Evolutionary conservation across 2,329 filamentous ascomycete species (phyloP).

Genomic region (Pyrenophora seminiperda): DNA sequence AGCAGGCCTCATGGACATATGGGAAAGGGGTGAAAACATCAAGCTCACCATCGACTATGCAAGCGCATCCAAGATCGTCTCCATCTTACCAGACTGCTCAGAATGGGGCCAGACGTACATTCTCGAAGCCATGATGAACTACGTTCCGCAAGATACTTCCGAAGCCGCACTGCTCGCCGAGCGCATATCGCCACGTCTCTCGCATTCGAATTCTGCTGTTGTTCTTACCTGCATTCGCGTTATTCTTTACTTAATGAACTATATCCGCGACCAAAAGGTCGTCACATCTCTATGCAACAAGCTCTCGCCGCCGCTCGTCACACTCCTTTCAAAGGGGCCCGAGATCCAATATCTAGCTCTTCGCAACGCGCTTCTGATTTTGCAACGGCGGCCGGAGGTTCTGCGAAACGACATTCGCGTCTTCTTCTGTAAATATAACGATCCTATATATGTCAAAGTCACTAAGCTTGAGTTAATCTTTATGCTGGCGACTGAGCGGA

Average conservation of each 20-base stretch:
- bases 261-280: conserved; percentile 89
- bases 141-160: conserved; percentile 86
- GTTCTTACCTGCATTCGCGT: conserved; percentile 96
- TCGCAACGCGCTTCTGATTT: conserved; percentile 88
- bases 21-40: conserved; percentile 96
- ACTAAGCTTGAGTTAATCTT: conserved; percentile 98
- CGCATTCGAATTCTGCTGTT: conserved; percentile 95
- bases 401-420: conserved; percentile 95
- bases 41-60: conserved; percentile 97
- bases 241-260: conserved; percentile 98
- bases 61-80: conserved; percentile 97
- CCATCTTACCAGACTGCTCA: conserved; percentile 93
- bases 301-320: conserved; percentile 92
- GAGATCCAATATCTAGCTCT: conserved; percentile 98
- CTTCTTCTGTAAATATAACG: conserved; percentile 99
- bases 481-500: conserved; percentile 94
- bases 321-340: conserved; percentile 90
- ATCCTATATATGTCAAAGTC: conserved; percentile 99
- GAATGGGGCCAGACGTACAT: conserved; percentile 99
- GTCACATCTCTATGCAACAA: conserved; percentile 87
- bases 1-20: conserved; percentile 93
- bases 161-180: conserved; percentile 91
- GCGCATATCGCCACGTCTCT: conserved; percentile 90
- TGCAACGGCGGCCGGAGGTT: conserved; percentile 91
- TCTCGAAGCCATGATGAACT: conserved; percentile 95